Percentiles rank a stretch among this genome's conserved stretches.
These are phyloP conservation scores for Populus tomentosa DNA, from an alignment of 441 rosid species.

Conservation along the genomic window DNA sequence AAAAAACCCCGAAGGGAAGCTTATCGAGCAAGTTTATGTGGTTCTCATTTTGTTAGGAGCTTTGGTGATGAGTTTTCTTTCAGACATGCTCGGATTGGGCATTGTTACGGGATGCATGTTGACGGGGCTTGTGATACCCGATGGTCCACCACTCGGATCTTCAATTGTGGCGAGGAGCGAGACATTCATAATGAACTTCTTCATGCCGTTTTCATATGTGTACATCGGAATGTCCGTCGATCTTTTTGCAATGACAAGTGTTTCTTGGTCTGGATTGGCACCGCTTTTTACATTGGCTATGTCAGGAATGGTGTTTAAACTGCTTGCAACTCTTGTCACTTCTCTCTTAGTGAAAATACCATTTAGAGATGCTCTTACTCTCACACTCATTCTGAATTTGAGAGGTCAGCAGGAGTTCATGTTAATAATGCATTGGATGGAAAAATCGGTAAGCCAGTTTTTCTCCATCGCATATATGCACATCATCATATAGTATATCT, in stretches of 20 bases:
- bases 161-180: conserved; percentile 48
- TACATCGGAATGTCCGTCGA: conserved; percentile 43
- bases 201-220: conserved; percentile 54
- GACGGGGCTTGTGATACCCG: conserved; percentile 57
- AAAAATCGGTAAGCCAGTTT: conserved; percentile 36
- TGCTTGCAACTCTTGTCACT: conserved; percentile 23
- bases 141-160: conserved; percentile 54
- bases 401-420: conserved; percentile 59
- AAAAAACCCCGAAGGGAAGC: conserved; percentile 43
- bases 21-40: conserved; percentile 41
- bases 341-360: conserved; percentile 35
- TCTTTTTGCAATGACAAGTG: conserved; percentile 22
- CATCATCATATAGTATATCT: not conserved
- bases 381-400: conserved; percentile 53
- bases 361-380: conserved; percentile 41
- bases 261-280: conserved; percentile 32
- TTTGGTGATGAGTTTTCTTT: conserved; percentile 35
- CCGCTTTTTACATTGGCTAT: conserved; percentile 35
- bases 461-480: not conserved
- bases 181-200: conserved; percentile 41
- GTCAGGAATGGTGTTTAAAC: conserved; percentile 34
- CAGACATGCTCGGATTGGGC: conserved; percentile 54
- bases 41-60: conserved; percentile 39
- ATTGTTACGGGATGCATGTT: conserved; percentile 52
- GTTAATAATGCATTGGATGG: conserved; percentile 48